Conservation (phyloP, 2,329 filamentous ascomycete species). For the Colletotrichum lindemuthianum region DNA sequence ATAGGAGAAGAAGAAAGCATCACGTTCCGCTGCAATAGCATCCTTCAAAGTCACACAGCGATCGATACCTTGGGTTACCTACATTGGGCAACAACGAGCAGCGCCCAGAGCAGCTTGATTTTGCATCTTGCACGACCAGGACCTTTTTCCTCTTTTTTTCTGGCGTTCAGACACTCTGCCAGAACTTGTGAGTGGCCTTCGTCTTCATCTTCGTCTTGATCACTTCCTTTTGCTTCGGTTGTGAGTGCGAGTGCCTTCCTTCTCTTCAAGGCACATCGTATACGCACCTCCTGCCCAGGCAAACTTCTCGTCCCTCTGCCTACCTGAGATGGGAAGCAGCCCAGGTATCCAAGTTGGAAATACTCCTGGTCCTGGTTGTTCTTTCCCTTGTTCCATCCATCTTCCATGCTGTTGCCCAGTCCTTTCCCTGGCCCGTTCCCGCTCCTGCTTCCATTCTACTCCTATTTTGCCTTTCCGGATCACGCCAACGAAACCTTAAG, state of each 20-base stretch:
- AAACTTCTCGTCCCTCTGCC: neutral
- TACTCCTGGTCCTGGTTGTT: neutral
- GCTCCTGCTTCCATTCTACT: neutral
- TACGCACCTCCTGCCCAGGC: neutral
- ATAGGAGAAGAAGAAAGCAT: slow-evolving; percentile 19
- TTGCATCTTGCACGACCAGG: too few species aligned
- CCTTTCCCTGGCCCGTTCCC: neutral
- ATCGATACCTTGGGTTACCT: neutral
- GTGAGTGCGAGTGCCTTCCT: too few species aligned
- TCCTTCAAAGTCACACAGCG: neutral
- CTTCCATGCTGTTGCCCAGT: neutral
- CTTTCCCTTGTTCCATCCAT: neutral
- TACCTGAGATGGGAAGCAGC: too few species aligned
- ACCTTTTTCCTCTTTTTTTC: too few species aligned
- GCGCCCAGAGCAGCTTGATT: too few species aligned
- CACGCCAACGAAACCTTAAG: too few species aligned
- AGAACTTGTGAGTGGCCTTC: too few species aligned
- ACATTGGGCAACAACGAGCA: neutral
- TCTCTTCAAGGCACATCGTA: neutral
- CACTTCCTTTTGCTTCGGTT: neutral
- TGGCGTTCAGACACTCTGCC: too few species aligned
- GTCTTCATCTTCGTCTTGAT: neutral
- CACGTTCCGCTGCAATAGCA: slow-evolving; percentile 1
- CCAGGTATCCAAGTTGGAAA: too few species aligned
- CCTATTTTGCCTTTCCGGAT: too few species aligned